Evolutionary conservation across 1,284 basidiomycete species (phyloP).

Genomic region (Rhodotorula sp.): DNA sequence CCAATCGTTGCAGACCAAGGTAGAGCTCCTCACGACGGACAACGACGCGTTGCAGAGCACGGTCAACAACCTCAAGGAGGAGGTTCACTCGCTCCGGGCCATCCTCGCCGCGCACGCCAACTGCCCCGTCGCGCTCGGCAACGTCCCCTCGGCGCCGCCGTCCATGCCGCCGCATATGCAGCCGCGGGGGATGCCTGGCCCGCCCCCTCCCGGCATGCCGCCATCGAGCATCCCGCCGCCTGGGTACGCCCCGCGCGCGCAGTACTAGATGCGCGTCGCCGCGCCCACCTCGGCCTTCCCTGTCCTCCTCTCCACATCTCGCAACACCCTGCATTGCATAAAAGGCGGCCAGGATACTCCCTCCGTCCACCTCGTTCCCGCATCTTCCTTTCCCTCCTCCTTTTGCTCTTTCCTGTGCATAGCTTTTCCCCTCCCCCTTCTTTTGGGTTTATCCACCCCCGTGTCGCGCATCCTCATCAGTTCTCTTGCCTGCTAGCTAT

Average conservation of each 20-base stretch:
- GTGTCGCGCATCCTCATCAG: not conserved
- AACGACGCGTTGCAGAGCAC: conserved; percentile 81
- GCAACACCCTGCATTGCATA: not conserved
- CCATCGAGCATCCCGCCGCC: not conserved
- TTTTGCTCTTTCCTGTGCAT: not conserved
- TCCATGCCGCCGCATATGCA: not conserved
- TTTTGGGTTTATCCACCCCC: no score
- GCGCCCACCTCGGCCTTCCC: not conserved
- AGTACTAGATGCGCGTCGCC: not conserved
- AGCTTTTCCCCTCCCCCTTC: not conserved
- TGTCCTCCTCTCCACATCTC: not conserved
- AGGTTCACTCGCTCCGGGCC: conserved; percentile 60
- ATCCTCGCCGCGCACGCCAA: conserved; percentile 52
- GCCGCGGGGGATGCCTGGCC: not conserved
- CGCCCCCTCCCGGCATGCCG: not conserved
- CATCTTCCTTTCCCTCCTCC: not conserved
- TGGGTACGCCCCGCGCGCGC: conserved; percentile 5
- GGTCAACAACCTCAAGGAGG: conserved; percentile 57
- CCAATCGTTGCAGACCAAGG: conserved; percentile 84
- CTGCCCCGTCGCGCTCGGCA: conserved; percentile 41
- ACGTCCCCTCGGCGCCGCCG: not conserved
- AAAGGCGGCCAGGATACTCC: not conserved
- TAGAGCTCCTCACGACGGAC: conserved; percentile 84
- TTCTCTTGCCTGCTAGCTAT: not conserved
- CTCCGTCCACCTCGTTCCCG: not conserved